These are phyloP conservation scores for Boletus subluridellus DNA, from an alignment of 1,284 basidiomycete genomes.

Conservation along the genomic window DNA sequence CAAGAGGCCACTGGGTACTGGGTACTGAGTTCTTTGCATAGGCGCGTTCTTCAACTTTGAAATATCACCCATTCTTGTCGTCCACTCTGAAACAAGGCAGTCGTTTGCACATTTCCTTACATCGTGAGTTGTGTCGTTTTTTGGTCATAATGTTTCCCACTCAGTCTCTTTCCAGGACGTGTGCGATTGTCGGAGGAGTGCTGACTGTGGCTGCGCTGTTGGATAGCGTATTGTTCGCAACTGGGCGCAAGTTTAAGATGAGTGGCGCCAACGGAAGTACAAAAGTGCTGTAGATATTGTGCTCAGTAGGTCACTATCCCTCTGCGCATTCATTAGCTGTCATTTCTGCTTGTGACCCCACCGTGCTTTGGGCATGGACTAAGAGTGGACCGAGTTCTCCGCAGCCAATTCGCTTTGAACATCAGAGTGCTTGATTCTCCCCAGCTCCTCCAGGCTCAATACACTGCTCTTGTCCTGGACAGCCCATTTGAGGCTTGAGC, in stretches of 20 bases:
- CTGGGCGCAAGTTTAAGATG: constrained; percentile 66
- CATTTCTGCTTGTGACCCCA: background rate
- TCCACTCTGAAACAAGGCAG: constrained; percentile 87
- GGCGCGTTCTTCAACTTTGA: constrained; percentile 96
- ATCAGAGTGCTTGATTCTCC: constrained; percentile 4
- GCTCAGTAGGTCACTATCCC: constrained; percentile 4
- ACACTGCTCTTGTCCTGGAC: background rate
- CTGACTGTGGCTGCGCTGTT: constrained; percentile 92
- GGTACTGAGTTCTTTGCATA: constrained; percentile 18
- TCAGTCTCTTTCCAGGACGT: constrained; percentile 58
- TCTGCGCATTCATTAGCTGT: constrained; percentile 16
- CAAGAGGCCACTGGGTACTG: background rate
- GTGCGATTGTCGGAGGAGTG: constrained; percentile 96
- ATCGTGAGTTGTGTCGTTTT: constrained; percentile 57
- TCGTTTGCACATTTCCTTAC: constrained; percentile 97
- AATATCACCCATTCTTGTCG: constrained; percentile 93
- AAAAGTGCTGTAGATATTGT: constrained; percentile 46
- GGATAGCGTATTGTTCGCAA: constrained; percentile 84
- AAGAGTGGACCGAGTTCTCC: constrained; percentile 16
- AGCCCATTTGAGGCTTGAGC: background rate
- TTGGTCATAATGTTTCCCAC: background rate
- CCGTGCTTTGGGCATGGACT: background rate
- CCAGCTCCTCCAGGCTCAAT: background rate
- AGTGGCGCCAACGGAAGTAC: constrained; percentile 38
- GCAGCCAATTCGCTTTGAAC: constrained; percentile 6